Evolutionary conservation across 371 early-diverging fungal species (phyloP).

Genomic region (Zopfochytrium polystomum): DNA sequence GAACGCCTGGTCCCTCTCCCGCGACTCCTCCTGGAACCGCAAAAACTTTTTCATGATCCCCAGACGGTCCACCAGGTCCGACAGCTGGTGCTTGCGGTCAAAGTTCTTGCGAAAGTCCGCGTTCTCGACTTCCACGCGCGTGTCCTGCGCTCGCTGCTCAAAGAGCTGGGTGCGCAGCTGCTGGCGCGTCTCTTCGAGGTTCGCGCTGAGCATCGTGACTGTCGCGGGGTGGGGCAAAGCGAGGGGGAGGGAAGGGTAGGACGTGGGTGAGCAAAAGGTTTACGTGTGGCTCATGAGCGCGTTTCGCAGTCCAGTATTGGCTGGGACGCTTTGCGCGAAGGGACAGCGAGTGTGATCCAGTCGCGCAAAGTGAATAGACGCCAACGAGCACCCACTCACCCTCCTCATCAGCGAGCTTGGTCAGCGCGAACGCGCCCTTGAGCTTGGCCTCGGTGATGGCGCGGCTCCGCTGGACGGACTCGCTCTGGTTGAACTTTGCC

Average conservation of each 20-base stretch:
- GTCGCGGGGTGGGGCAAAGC: neutral
- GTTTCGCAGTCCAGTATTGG: neutral
- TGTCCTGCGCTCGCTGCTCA: slow-evolving; percentile 9
- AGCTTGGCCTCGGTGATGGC: slow-evolving; percentile 21
- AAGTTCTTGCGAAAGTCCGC: slow-evolving; percentile 2
- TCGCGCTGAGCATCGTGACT: slow-evolving; percentile 23
- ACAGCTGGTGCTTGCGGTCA: slow-evolving; percentile 15
- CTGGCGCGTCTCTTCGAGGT: slow-evolving; percentile 16
- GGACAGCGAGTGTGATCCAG: no score
- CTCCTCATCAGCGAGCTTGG: slow-evolving; percentile 27
- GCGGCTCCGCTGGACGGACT: slow-evolving; percentile 12
- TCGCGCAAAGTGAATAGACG: no score
- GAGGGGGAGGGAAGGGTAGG: neutral
- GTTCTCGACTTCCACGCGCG: slow-evolving; percentile 12
- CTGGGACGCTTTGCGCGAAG: no score
- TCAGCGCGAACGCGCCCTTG: slow-evolving; percentile 11
- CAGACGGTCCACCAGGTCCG: slow-evolving; percentile 20
- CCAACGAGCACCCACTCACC: slow-evolving; percentile 5
- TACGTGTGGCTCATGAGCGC: neutral
- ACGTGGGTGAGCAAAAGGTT: neutral
- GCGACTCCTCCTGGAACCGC: slow-evolving; percentile 23
- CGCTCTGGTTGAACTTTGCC: slow-evolving; percentile 17
- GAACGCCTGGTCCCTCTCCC: slow-evolving; percentile 16
- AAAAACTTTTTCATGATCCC: slow-evolving; percentile 11
- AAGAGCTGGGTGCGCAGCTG: slow-evolving; percentile 19